phyloP scores from a whole-genome alignment of 2,329 filamentous ascomycete genomes.

The Botrytis tulipae region DNA sequence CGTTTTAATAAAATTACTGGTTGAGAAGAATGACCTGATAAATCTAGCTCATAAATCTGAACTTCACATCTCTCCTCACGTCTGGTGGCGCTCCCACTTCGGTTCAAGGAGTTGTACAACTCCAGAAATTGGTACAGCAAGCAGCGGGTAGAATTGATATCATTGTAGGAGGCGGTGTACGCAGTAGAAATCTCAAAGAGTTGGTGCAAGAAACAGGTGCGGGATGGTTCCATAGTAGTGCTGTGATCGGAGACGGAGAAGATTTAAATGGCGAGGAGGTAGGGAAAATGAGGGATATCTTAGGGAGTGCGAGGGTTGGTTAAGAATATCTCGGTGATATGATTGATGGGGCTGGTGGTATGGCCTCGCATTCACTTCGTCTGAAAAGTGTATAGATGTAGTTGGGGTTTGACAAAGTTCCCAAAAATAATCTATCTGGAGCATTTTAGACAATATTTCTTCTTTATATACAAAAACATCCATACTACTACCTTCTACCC shows the following conservation, averaged over 20 bases:
- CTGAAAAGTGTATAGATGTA: background rate
- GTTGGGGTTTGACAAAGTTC: background rate
- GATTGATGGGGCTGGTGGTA: background rate
- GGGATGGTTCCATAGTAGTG: slow-evolving; percentile 45
- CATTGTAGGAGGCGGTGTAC: slow-evolving; percentile 52
- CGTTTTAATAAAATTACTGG: background rate
- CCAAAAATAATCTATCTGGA: background rate
- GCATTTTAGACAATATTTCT: background rate
- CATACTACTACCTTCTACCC: background rate
- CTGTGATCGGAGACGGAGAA: slow-evolving; percentile 40
- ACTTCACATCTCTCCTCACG: slow-evolving; percentile 48
- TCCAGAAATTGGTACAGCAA: slow-evolving; percentile 38
- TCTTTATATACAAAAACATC: background rate
- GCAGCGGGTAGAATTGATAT: slow-evolving; percentile 41
- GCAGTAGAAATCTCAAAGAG: slow-evolving; percentile 43
- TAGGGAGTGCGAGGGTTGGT: background rate
- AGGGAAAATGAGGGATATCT: slow-evolving; percentile 16
- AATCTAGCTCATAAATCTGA: background rate
- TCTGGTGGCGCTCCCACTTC: slow-evolving; percentile 43
- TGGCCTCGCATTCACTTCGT: background rate
- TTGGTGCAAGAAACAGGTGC: slow-evolving; percentile 36
- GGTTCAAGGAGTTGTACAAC: slow-evolving; percentile 23
- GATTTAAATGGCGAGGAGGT: slow-evolving; percentile 32
- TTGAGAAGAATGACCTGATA: background rate
- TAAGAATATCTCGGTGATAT: background rate